Base-by-base conservation (phyloP, 2,329 filamentous ascomycete genomes). In the Alternaria novae-zelandiae region DNA sequence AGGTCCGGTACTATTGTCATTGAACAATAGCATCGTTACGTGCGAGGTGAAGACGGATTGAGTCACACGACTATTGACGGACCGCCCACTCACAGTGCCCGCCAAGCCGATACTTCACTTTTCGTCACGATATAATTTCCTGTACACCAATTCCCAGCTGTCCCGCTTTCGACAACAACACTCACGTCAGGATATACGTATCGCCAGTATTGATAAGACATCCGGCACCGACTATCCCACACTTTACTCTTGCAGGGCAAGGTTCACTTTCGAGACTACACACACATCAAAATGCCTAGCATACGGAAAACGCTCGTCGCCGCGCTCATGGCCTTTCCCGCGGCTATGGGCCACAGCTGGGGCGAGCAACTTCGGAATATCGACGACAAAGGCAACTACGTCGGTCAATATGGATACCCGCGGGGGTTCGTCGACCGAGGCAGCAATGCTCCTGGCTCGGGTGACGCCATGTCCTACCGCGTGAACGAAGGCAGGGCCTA, bases 311-410 rank as follows among this genome's bases (percentile, higher is more conserved):
- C 66, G 15, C 41, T 65, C 30, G 23, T 70, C 20, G 71, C 69
- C 41, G 70, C 61, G 54, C 56, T 76, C 57, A 67, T 63, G 46
- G 63, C 69, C 61, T 65, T 65, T 5, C 71, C 74, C 5, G 45
- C 66, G 23, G 70, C 67, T 15, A 23, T 69, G 45, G 76, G 71
- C 8, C 95, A 97, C 81, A 91, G 89, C 17, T 97, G 94, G 94
- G 86, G 95, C 51, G 94, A 97, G 80, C 84, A 90, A 72, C 84
- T 95, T 54, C 87, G 85, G 65, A 88, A 89, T 61, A 89, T 97
- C 77, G 87, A 89, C 57, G 78, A 87, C 26, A 91, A 93, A 72
- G 94, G 94, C 58, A 88, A 88, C 32, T 93, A 94, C 76, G 83
- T 89, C 20, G 91, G 91, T 26, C 78, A 85, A 8, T 83, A 87